Conservation (phyloP, 768 basidiomycete species). For the Fibroporia radiculosa region DNA sequence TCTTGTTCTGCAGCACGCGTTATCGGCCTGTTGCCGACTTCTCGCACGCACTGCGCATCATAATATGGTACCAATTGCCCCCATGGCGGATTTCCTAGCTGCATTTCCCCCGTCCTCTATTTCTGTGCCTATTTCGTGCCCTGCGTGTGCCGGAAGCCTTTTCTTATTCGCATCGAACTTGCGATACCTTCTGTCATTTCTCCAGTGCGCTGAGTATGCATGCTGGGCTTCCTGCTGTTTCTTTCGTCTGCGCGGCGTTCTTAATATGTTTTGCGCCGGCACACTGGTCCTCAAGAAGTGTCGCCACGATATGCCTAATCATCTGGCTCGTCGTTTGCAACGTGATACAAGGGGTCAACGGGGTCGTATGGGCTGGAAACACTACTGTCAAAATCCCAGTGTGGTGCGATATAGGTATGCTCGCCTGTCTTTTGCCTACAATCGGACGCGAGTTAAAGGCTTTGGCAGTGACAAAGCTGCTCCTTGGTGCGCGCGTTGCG, state of each 20-base stretch:
- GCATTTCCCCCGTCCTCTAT: neutral
- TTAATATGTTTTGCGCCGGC: slow-evolving; percentile 20
- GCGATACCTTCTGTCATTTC: neutral
- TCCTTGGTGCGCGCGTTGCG: slow-evolving; percentile 2
- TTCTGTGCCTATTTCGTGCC: neutral
- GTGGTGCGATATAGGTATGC: slow-evolving; percentile 77
- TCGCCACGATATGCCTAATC: slow-evolving; percentile 23
- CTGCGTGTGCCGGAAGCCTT: neutral
- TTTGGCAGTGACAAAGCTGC: slow-evolving; percentile 4
- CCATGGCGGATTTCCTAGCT: neutral
- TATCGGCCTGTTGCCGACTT: neutral
- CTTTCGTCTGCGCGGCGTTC: slow-evolving; percentile 20
- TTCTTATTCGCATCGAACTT: neutral
- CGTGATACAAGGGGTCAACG: slow-evolving; percentile 39
- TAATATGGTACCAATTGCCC: neutral
- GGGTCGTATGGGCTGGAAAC: slow-evolving; percentile 55
- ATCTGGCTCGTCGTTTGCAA: slow-evolving; percentile 26
- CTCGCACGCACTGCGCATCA: neutral
- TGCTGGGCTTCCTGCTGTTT: slow-evolving; percentile 21
- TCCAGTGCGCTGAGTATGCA: slow-evolving; percentile 8
- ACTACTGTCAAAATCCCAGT: slow-evolving; percentile 35
- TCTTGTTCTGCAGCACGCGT: neutral
- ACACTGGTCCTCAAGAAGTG: slow-evolving; percentile 22
- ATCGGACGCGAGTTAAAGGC: neutral
- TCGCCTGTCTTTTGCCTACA: neutral